Base-by-base conservation (phyloP, 495 filamentous ascomycete genomes). In the Aspergillus egyptiacus region DNA sequence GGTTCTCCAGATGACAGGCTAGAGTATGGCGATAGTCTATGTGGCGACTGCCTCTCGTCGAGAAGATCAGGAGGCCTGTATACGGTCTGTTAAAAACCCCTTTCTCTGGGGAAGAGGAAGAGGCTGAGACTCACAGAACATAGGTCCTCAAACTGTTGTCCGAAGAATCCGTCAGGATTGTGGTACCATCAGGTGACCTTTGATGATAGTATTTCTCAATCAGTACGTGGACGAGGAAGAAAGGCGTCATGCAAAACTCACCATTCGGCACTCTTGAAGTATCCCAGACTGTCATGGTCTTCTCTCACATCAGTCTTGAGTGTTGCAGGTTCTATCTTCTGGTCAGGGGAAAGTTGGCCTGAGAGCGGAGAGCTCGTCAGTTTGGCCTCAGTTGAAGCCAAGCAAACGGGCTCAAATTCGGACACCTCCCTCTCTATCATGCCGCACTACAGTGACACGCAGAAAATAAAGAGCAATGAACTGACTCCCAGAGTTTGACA, bases 131-230 rank as follows among this genome's bases (percentile, higher is more conserved):
- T 59, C 55, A 83, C 74, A 96, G 58, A 24, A 94, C 78, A 64
- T 82, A 93, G 10, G 82, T 79, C 41, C 79, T 73, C 33, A 94
- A 72, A 38, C 67, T 71, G 55, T 90, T 80, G 50, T 87, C 76
- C 6, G 79, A 81, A 31, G 76, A 83, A 20, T 78, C 76, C n/a
- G 89, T 86, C 57, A 98, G 60, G 38, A 96, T 67, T 6, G 79
- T 80, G 8, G 89, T 93, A 13, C 91, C 89, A 60, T 96, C 91
- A 37, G 86, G 81, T 6, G 87, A 80, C 84, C 82, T 81, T 56
- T 40, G 10, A 5, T 3, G 17, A 28, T 31, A 35, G 14, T 2
- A 18, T 32, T 0, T 13, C 14, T 48, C 30, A 54, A 43, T 15
- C 27, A 22, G 17, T 20, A 22, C 14, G 20, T 13, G 36, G 2